Evolutionary conservation across 2,329 filamentous ascomycete genomes (phyloP), one percentile per base, ranked within the genome.

Genomic region (Arthrobotrys sinensis): DNA sequence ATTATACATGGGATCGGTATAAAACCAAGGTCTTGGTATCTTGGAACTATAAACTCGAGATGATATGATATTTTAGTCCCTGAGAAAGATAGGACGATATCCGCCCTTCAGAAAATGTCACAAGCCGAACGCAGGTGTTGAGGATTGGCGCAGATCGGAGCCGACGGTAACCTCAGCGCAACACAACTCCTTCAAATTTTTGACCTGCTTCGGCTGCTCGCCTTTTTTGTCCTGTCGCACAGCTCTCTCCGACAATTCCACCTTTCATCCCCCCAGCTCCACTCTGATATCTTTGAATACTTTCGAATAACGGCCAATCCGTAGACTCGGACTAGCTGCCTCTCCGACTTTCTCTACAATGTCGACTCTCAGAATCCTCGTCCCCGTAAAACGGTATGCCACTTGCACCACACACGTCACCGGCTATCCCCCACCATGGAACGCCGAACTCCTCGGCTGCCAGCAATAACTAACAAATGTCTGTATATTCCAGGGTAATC

Each of bases 371-470:
- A 86, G 87, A 81, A 88, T 89, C 82, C 84, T 89, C 80, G 87
- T 89, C 40, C 87, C 87, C 80, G 84, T 89, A 57, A 89, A 89
- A 84, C 86, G 87, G 83, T 75, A 79, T 21, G 46, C 53, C 11
- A 21, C 19, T 36, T 14, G 10, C 14, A 28, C 24, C 24, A 28
- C 24, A 28, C 2, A 28, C 24, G 24, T 28, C 24, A 28, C 3
- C 36, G 24, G 24, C 50, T 21, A 45, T 14, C 40, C 11, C 69
- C 24, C 19, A 19, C 46, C 28, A 38, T 11, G 16, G 19, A 60
- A 38, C 43, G 45, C 34, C 43, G 24, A 52, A 28, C 24, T 34
- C 66, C 75, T 73, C 66, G 72, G 66, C 28, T 76, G 45, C 12
- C 34, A 21, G 16, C 53, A 21, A 57, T 8, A 16, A 16, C 38